Evolutionary conservation across 164 flowering plant genomes (phyloP).

Genomic region (Nelumbo lutea): DNA sequence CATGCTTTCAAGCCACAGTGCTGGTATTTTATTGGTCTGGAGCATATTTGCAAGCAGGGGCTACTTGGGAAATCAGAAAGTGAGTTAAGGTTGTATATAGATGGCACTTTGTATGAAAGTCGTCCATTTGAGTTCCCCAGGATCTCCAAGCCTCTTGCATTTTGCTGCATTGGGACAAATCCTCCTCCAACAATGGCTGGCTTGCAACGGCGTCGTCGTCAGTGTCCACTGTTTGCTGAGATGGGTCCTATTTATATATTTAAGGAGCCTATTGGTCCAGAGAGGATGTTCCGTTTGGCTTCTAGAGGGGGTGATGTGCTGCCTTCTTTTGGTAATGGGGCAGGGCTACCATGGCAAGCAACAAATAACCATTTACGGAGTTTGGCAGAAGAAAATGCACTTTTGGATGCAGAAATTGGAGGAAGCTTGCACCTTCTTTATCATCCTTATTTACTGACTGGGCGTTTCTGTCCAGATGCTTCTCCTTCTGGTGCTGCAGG

Average conservation of each 20-base stretch:
- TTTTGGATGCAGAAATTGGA: slow-evolving; percentile 85
- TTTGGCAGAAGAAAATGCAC: slow-evolving; percentile 67
- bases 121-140: slow-evolving; percentile 96
- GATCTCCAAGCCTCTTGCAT: slow-evolving; percentile 90
- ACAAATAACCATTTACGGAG: slow-evolving; percentile 58
- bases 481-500: slow-evolving; percentile 96
- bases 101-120: slow-evolving; percentile 85
- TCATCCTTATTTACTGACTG: slow-evolving; percentile 91
- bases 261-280: slow-evolving; percentile 92
- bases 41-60: slow-evolving; percentile 82
- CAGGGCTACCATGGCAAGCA: slow-evolving; percentile 85
- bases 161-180: slow-evolving; percentile 98
- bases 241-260: slow-evolving; percentile 98
- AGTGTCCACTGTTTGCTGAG: slow-evolving; percentile 98
- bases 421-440: slow-evolving; percentile 85
- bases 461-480: slow-evolving; percentile 98
- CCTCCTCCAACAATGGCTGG: slow-evolving; percentile 99
- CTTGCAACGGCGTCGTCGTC: slow-evolving; percentile 94
- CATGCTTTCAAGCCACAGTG: slow-evolving; percentile 96
- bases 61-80: slow-evolving; percentile 90
- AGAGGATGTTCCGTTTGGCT: slow-evolving; percentile 86
- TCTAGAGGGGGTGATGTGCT: slow-evolving; percentile 93
- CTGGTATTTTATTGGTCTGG: slow-evolving; percentile 97
- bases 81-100: slow-evolving; percentile 85
- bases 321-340: slow-evolving; percentile 86